Base-by-base conservation (phyloP, 139 green algal species). In the Haematococcus sp. region DNA sequence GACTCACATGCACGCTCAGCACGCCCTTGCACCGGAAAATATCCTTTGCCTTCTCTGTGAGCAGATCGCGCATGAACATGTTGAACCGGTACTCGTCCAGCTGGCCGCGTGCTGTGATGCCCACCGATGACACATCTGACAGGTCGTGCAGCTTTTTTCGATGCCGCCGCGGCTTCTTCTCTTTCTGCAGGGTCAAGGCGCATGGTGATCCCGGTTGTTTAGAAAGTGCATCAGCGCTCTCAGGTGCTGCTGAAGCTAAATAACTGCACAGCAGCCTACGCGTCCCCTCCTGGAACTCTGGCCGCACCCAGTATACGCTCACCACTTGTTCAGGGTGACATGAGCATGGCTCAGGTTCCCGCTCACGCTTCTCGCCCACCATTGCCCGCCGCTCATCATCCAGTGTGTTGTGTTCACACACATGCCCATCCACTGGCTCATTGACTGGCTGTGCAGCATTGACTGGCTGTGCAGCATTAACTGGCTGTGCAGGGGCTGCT, bases 1-100 rank as follows among this genome's bases (percentile, higher is more conserved):
- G 2, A 73, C 83, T 80, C 74, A 89, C 86, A 60, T 94, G 88
- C 51, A 95, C 85, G 63, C 72, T 86, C 2, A 96, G 84, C 60
- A 93, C 82, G 35, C 91, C 91, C 79, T 96, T 96, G 81, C 83
- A 92, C 27, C 91, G 80, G 77, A 94, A 91, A 75, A 96, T 95
- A 85, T 96, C 91, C 75, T 86, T 87, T 30, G 83, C 84, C 81
- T 92, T 94, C 70, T 94, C 88, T 7, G 77, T 56, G 11, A 95
- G 79, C 65, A 95, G 76, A 76, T 94, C 88, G 3, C 80, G 68
- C 86, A 96, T 96, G 79, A 93, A 96, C 86, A 91, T 92, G 83
- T 94, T 94, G 81, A 96, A 94, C 43, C 84, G 83, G 78, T 93
- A 93, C 71, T 91, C 84, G 67, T 95, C 88, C 66, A 96, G 79